A percentile compares a stretch with the other conserved stretches of the same genome.
phyloP scores from a whole-genome alignment of 2,329 filamentous ascomycete species.

The Colletotrichum somersetense region DNA sequence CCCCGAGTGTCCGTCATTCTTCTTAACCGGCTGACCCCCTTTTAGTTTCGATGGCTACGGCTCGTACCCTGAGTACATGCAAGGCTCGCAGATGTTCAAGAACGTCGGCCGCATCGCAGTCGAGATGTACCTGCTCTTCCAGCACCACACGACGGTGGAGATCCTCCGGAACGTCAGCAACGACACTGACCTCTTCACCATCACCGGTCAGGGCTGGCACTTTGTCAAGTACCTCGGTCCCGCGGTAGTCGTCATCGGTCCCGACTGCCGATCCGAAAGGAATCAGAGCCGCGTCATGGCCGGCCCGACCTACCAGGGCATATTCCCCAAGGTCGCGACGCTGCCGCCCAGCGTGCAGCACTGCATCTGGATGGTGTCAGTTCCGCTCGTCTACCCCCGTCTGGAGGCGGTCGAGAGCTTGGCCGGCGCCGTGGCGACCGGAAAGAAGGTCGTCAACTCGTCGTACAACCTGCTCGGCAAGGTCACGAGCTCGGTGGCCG shows the following conservation, averaged over 20 bases:
- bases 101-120: slow-evolving; percentile 96
- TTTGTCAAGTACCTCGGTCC: slow-evolving; percentile 97
- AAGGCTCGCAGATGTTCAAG: slow-evolving; percentile 96
- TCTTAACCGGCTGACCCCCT: slow-evolving; percentile 39
- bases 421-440: slow-evolving; percentile 90
- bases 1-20: background rate
- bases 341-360: slow-evolving; percentile 95
- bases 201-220: slow-evolving; percentile 98
- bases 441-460: slow-evolving; percentile 96
- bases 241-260: slow-evolving; percentile 88
- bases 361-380: slow-evolving; percentile 94
- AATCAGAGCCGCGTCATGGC: slow-evolving; percentile 94
- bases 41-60: slow-evolving; percentile 94
- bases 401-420: slow-evolving; percentile 93
- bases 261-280: slow-evolving; percentile 91
- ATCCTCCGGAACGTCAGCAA: slow-evolving; percentile 90
- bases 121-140: slow-evolving; percentile 98
- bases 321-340: slow-evolving; percentile 95
- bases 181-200: slow-evolving; percentile 93
- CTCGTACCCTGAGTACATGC: slow-evolving; percentile 98
- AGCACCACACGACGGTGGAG: slow-evolving; percentile 96
- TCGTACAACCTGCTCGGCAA: slow-evolving; percentile 97
- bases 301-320: slow-evolving; percentile 94
- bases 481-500: slow-evolving; percentile 93
- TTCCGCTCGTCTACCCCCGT: slow-evolving; percentile 90